Percentiles rank a stretch among this genome's conserved stretches.
Evolutionary conservation across 768 basidiomycete species (phyloP).

Genomic region (Russula virescens): DNA sequence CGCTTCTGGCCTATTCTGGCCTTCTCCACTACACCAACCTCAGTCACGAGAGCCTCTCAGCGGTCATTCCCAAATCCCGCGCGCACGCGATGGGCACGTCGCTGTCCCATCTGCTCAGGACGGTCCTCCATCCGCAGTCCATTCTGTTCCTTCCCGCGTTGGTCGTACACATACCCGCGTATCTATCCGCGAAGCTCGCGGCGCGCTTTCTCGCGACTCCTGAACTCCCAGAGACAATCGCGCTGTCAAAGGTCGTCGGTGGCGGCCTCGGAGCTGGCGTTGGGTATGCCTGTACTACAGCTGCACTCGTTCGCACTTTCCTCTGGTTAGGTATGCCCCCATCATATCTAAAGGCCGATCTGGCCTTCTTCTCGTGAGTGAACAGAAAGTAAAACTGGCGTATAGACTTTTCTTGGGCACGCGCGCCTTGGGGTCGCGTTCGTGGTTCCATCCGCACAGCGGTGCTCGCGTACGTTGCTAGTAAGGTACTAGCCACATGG

Average conservation of each 20-base stretch:
- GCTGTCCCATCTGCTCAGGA: constrained; percentile 47
- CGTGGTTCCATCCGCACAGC: constrained; percentile 20
- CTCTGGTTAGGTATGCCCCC: neutral
- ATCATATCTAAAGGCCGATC: neutral
- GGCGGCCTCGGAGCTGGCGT: constrained; percentile 36
- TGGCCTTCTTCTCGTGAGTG: neutral
- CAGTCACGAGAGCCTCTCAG: constrained; percentile 74
- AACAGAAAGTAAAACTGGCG: neutral
- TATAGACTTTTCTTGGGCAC: neutral
- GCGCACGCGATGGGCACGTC: constrained; percentile 70
- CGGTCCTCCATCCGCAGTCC: constrained; percentile 2
- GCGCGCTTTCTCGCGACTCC: constrained; percentile 74
- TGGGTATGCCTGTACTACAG: constrained; percentile 2
- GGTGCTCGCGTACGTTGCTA: constrained; percentile 25
- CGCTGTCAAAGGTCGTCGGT: constrained; percentile 92
- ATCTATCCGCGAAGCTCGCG: constrained; percentile 70
- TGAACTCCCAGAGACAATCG: constrained; percentile 71
- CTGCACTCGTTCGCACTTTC: constrained; percentile 4
- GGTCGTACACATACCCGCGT: constrained; percentile 77
- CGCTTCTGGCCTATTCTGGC: constrained; percentile 79
- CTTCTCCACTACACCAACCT: constrained; percentile 74
- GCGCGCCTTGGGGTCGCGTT: neutral
- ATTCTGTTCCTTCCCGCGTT: constrained; percentile 86
- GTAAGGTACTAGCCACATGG: constrained; percentile 40
- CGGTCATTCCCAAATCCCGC: constrained; percentile 67